Evolutionary conservation across 345 rosid genomes (phyloP).

Genomic region (Combretum micranthum): DNA sequence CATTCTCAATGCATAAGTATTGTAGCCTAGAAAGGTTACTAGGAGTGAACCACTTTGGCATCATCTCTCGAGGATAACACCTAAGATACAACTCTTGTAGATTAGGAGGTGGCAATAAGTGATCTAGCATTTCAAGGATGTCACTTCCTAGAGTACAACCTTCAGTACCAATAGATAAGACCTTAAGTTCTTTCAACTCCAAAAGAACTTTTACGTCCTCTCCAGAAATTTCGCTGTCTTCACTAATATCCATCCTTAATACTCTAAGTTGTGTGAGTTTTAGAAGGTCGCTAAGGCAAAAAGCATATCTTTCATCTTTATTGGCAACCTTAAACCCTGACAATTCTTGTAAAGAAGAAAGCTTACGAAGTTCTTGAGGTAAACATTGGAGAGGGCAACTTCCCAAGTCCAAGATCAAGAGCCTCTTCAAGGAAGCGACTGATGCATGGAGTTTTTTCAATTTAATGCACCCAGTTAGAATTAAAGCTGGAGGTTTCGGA

Average conservation of each 20-base stretch:
- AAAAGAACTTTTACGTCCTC: background rate
- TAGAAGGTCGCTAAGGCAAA: background rate
- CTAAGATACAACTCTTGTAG: constrained; percentile 1
- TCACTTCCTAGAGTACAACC: background rate
- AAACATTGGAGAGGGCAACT: background rate
- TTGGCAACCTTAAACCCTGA: background rate
- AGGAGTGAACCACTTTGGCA: background rate
- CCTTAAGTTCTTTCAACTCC: background rate
- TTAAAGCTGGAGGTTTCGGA: constrained; percentile 2
- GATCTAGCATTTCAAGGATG: background rate
- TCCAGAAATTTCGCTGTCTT: background rate
- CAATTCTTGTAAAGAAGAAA: background rate
- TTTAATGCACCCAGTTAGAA: background rate
- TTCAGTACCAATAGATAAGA: background rate
- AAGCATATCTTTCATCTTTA: background rate
- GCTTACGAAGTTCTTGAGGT: background rate
- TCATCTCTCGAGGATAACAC: background rate
- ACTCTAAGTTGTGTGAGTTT: background rate
- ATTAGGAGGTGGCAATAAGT: background rate
- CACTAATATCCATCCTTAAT: background rate
- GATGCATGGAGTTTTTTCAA: background rate
- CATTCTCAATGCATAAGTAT: background rate
- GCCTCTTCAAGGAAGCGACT: background rate
- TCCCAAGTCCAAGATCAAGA: constrained; percentile 1
- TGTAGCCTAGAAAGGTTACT: background rate